Evolutionary conservation across 306 rosid genomes (phyloP).

Genomic region (Sicyos edulis): DNA sequence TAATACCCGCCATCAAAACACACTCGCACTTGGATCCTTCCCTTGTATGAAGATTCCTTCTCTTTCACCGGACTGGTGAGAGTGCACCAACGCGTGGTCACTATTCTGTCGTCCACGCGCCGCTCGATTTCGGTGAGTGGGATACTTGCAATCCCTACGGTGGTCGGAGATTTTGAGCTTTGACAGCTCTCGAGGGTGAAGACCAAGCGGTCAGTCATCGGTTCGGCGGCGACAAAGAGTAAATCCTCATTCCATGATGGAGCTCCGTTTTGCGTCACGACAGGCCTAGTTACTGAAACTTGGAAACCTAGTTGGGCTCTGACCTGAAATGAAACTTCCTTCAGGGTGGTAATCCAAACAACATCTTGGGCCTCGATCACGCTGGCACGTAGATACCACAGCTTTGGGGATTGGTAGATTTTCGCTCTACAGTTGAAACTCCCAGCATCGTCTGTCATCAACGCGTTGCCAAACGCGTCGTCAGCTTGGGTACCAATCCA

Average conservation of each 20-base stretch:
- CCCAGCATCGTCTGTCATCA: constrained; percentile 52
- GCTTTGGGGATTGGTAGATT: constrained; percentile 73
- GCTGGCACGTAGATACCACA: constrained; percentile 75
- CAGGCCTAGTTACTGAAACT: constrained; percentile 36
- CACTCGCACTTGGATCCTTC: constrained; percentile 55
- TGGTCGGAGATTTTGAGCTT: constrained; percentile 24
- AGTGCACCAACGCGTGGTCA: constrained; percentile 59
- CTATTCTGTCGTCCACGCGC: constrained; percentile 70
- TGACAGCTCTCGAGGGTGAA: constrained; percentile 48
- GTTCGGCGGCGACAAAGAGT: constrained; percentile 72
- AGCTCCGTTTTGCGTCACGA: constrained; percentile 30
- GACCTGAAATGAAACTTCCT: constrained; percentile 45
- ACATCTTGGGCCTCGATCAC: constrained; percentile 74
- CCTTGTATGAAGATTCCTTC: constrained; percentile 34
- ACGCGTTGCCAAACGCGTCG: constrained; percentile 68
- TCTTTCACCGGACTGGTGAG: constrained; percentile 35
- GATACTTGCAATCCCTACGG: constrained; percentile 39
- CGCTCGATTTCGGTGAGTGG: constrained; percentile 49
- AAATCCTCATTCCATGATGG: constrained; percentile 75
- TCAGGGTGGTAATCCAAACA: constrained; percentile 25
- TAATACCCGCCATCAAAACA: constrained; percentile 91
- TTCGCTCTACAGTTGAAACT: constrained; percentile 46
- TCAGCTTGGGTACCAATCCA: constrained; percentile 94
- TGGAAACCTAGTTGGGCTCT: constrained; percentile 67
- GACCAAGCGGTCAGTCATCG: constrained; percentile 39